Evolutionary conservation across 2,329 filamentous ascomycete species (phyloP), one percentile per base, ranked within the genome.

Genomic region (Beauveria sp.): DNA sequence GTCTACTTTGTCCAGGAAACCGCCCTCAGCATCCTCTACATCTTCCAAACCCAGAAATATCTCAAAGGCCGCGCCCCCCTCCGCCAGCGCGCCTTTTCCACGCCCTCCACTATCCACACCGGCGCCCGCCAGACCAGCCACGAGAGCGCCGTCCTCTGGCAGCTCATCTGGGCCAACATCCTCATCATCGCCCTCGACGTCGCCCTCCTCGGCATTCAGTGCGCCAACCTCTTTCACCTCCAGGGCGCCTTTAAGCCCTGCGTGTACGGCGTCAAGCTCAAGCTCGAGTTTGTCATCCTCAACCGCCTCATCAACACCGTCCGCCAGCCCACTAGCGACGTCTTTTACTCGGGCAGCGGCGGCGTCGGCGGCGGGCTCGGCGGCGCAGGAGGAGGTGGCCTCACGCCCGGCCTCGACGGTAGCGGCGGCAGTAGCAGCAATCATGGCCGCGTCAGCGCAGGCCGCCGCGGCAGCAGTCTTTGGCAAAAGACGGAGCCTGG

Each of bases 1-100:
- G 74, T 79, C 5, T 83, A 82, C 67, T 82, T 78, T 65, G 63
- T 81, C 18, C 81, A 83, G 67, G 81, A 83, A 64, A 74, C 79
- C 45, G 73, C 80, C 61, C 75, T 83, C 54, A 80, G 79, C 3
- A 74, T 73, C 0, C 68, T 82, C n/a, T 83, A 81, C 68, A 81
- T 84, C 16, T 65, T 60, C 31, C 62, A 66, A 42, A 67, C 66
- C 5, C 65, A 62, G 31, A 64, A 62, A 18, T 64, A 61, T 42
- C 53, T 67, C 28, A 62, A 58, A 9, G 50, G 56, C 6, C 60
- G 62, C 10, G 56, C 66, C 4, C 62, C 60, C 4, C 48, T 66
- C 46, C 49, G 56, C 26, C 60, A 64, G 48, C 55, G 48, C 1
- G n/a, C 51, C 59, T 74, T 71, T 69, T 78, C 82, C 62, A 79